Percentiles rank a stretch among this genome's conserved stretches.
These are phyloP conservation scores for Arthroderma uncinatum DNA, from an alignment of 2,329 filamentous ascomycete genomes.

Conservation along the genomic window DNA sequence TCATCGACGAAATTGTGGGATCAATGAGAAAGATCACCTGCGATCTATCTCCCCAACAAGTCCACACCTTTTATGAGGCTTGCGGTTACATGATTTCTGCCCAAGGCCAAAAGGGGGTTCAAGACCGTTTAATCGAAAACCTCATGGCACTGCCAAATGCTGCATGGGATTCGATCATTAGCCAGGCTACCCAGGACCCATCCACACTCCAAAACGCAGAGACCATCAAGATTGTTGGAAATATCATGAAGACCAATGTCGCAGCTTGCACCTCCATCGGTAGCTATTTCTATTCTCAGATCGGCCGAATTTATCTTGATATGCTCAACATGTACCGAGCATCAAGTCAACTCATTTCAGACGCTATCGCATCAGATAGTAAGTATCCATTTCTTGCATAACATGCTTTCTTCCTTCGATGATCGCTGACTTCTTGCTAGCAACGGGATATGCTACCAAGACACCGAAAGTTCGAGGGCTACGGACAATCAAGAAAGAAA, in stretches of 20 bases:
- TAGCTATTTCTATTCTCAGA: conserved; percentile 94
- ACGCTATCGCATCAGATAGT: conserved; percentile 79
- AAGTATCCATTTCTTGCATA: conserved; percentile 12
- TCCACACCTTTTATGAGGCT: conserved; percentile 97
- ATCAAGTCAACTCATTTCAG: conserved; percentile 90
- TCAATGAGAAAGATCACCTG: conserved; percentile 93
- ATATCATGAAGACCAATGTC: conserved; percentile 99
- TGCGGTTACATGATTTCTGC: conserved; percentile 99
- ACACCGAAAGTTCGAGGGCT: conserved; percentile 93
- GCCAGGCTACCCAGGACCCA: conserved; percentile 72
- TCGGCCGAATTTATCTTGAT: conserved; percentile 92
- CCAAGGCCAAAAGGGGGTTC: conserved; percentile 86
- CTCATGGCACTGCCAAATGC: conserved; percentile 88
- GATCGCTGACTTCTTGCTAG: conserved; percentile 32
- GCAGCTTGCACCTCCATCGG: conserved; percentile 96
- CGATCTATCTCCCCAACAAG: conserved; percentile 89
- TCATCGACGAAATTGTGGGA: conserved; percentile 96
- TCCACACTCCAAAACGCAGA: conserved; percentile 80
- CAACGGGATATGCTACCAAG: conserved; percentile 77
- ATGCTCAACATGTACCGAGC: conserved; percentile 99
- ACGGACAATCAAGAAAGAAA: conserved; percentile 98
- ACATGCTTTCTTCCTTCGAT: background rate
- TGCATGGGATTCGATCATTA: conserved; percentile 93
- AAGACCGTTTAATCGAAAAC: conserved; percentile 82
- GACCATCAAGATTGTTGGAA: conserved; percentile 96